These are phyloP conservation scores for Conticribra weissflogii DNA, from an alignment of 108 stramenopile species.

Conservation along the genomic window DNA sequence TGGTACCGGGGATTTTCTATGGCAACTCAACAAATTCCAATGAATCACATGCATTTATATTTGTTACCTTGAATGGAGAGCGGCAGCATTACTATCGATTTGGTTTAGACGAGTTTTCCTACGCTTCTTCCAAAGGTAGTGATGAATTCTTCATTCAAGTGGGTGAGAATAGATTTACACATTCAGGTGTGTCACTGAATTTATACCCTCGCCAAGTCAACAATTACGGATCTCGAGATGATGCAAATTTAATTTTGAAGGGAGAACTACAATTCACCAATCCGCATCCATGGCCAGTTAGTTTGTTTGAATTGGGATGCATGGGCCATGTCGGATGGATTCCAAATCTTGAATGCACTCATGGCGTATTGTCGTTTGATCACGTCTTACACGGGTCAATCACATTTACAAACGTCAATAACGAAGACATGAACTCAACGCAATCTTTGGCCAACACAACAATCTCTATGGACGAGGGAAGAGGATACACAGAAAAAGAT, in stretches of 20 bases:
- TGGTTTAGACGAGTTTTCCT: conserved; percentile 18
- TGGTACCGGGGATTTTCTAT: conserved; percentile 39
- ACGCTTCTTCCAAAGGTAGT: conserved; percentile 3
- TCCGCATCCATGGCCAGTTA: conserved; percentile 37
- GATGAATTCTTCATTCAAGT: conserved; percentile 31
- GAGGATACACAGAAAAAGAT: conserved; percentile 44
- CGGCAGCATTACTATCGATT: conserved; percentile 41
- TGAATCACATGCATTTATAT: conserved; percentile 44
- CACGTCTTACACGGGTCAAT: conserved; percentile 25
- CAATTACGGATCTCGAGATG: conserved; percentile 12
- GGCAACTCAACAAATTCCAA: conserved; percentile 12
- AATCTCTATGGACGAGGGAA: conserved; percentile 34
- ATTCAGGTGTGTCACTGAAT: conserved; percentile 23
- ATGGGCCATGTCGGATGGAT: conserved; percentile 51
- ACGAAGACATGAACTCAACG: neutral
- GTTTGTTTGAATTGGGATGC: conserved; percentile 30
- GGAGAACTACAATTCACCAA: conserved; percentile 25
- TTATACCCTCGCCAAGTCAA: conserved; percentile 17
- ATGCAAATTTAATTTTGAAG: conserved; percentile 22
- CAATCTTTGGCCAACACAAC: neutral
- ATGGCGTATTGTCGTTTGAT: conserved; percentile 45
- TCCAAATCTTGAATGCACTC: conserved; percentile 37
- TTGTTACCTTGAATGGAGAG: conserved; percentile 40
- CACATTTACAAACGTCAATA: neutral
- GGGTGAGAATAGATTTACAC: conserved; percentile 32